Conservation (phyloP, 352 stramenopile species). For the Thalassiosira livingstoniorum region DNA sequence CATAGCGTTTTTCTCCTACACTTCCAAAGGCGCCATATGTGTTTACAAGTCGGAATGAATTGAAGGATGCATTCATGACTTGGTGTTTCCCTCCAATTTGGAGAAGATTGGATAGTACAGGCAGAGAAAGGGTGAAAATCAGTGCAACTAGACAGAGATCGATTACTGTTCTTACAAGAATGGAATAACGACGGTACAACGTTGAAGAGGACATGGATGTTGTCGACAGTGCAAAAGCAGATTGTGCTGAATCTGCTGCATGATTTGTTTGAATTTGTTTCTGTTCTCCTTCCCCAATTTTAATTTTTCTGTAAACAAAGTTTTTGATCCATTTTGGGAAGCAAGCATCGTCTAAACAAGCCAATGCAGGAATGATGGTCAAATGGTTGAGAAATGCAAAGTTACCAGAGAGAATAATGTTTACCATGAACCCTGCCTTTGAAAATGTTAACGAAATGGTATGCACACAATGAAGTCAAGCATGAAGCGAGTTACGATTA, state of each 20-base stretch:
- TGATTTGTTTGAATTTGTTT: not conserved
- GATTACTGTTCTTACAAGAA: conserved; percentile 35
- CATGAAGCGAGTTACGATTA: not conserved
- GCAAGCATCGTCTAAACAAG: conserved; percentile 78
- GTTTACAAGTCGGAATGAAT: conserved; percentile 78
- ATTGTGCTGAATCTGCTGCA: too few species aligned
- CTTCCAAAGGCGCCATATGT: conserved; percentile 81
- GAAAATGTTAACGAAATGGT: not conserved
- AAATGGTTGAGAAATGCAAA: conserved; percentile 85
- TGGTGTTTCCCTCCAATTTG: conserved; percentile 57
- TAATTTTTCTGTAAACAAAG: conserved; percentile 29
- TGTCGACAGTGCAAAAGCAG: too few species aligned
- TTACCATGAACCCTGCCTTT: conserved; percentile 73
- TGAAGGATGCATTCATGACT: conserved; percentile 82
- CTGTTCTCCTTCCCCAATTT: not conserved
- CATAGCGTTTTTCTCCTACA: conserved; percentile 70
- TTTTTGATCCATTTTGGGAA: conserved; percentile 40
- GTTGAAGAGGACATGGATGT: too few species aligned
- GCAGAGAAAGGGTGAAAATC: conserved; percentile 65
- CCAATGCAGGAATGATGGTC: conserved; percentile 77
- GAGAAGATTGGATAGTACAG: conserved; percentile 79
- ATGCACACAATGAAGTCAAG: not conserved
- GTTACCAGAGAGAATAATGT: conserved; percentile 80
- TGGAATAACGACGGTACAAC: too few species aligned
- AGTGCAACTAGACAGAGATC: conserved; percentile 47